Base-by-base conservation (phyloP, 805 yeast species). In the Pichia heedii region DNA sequence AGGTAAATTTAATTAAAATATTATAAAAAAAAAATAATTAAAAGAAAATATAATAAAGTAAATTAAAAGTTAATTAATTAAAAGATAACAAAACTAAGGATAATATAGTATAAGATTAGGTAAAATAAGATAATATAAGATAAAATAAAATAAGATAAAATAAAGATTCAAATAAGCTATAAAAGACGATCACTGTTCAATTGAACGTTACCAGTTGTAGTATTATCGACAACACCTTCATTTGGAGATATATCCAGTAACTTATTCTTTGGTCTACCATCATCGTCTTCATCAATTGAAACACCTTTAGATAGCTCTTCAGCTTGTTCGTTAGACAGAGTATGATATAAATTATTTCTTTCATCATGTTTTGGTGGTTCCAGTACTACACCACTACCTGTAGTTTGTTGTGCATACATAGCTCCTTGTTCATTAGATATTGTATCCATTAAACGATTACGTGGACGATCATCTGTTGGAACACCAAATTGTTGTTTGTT, bases 31-130 rank as follows among this genome's bases (percentile, higher is more conserved):
- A n/a, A n/a, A n/a, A n/a, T n/a, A n/a, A n/a, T n/a, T n/a, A n/a
- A n/a, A n/a, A n/a, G n/a, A n/a, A 33, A 33, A 9, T 10, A 33
- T 18, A 33, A 8, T 18, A 5, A 33, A 18, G 76, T 5, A 18
- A 33, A 19, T 9, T 33, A 18, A 8, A 24, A 24, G 11, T 24
- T 24, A 24, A 24, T 24, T 24, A 24, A 24, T 24, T 24, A 24
- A 24, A 24, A 24, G 27, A 24, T 24, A 7, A 11, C 10, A 24
- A 24, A 8, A 24, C n/a, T n/a, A n/a, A n/a, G 27, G 10, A 24
- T 24, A 24, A 24, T 24, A 24, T 24, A 24, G 27, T 8, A 8
- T 24, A 24, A 24, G 11, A 24, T 24, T 8, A 24, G 11, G 10
- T 7, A 30, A 11, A 30, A 29, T 9, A 29, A 29, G 13, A 6